These are phyloP conservation scores for Xenoacremonium recifei DNA, from an alignment of 2,329 filamentous ascomycete genomes.

Conservation along the genomic window DNA sequence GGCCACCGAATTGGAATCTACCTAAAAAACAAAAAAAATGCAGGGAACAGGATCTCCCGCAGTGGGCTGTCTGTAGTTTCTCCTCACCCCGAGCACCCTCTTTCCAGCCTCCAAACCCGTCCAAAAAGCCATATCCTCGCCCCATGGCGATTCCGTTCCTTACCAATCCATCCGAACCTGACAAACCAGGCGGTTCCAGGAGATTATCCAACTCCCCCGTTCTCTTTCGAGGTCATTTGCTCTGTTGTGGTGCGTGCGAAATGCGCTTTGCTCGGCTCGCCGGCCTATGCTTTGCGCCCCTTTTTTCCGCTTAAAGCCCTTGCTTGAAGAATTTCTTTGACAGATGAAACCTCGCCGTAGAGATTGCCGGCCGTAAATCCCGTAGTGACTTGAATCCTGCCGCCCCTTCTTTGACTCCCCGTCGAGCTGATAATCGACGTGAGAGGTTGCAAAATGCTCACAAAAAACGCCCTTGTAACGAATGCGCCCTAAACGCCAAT, in stretches of 20 bases:
- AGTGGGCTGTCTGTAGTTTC: too few relatives aligned
- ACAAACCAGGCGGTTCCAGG: too few relatives aligned
- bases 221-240: slow-evolving; percentile 14
- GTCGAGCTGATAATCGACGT: slow-evolving; percentile 7
- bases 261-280: slow-evolving; percentile 14
- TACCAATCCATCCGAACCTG: too few relatives aligned
- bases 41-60: too few relatives aligned
- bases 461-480: slow-evolving; percentile 22
- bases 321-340: slow-evolving; percentile 6
- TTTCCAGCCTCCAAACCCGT: too few relatives aligned
- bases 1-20: too few relatives aligned
- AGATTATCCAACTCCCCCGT: slow-evolving; percentile 15
- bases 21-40: too few relatives aligned
- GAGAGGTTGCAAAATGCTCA: slow-evolving; percentile 12
- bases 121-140: not conserved
- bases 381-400: not conserved
- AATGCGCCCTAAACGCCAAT: slow-evolving; percentile 33
- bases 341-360: slow-evolving; percentile 6
- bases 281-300: slow-evolving; percentile 7
- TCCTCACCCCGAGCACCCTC: too few relatives aligned
- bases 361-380: slow-evolving; percentile 7
- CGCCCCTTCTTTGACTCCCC: slow-evolving; percentile 10
- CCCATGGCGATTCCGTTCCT: too few relatives aligned
- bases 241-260: slow-evolving; percentile 15
- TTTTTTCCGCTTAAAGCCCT: slow-evolving; percentile 11